phyloP scores from a whole-genome alignment of 805 yeast species.

The Teunomyces panamensis region DNA sequence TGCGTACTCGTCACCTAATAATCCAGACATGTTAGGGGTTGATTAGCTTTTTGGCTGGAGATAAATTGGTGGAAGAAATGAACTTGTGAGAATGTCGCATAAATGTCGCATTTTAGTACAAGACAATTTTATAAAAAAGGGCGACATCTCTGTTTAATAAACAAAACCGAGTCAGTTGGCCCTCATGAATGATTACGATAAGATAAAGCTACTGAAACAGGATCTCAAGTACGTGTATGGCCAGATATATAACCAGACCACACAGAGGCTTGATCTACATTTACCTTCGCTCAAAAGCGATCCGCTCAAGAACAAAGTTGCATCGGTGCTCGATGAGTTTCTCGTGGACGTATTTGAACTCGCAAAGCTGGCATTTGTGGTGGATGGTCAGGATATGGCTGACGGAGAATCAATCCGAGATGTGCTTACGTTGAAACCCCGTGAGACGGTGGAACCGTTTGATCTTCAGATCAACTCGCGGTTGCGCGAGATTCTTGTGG shows the following conservation, averaged over 20 bases:
- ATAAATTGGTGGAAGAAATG: constrained; percentile 2
- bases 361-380: constrained; percentile 51
- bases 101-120: not conserved
- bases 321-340: constrained; percentile 42
- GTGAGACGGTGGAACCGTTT: constrained; percentile 61
- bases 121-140: not conserved
- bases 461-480: constrained; percentile 60
- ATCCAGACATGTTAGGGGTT: constrained; percentile 5
- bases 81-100: not conserved
- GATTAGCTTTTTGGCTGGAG: not conserved
- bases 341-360: constrained; percentile 54
- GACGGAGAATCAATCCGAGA: constrained; percentile 10
- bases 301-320: constrained; percentile 45
- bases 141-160: not conserved
- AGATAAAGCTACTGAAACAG: constrained; percentile 47
- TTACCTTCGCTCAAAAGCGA: constrained; percentile 39
- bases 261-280: constrained; percentile 46
- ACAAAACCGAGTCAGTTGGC: not conserved
- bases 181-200: constrained; percentile 25
- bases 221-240: constrained; percentile 51
- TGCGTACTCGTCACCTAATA: constrained; percentile 57
- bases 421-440: constrained; percentile 25
- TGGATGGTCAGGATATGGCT: constrained; percentile 46
- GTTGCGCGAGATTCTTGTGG: constrained; percentile 53
- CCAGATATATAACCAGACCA: constrained; percentile 41